Conservation (phyloP, 2,329 filamentous ascomycete genomes). For the Colletotrichum phormii region DNA sequence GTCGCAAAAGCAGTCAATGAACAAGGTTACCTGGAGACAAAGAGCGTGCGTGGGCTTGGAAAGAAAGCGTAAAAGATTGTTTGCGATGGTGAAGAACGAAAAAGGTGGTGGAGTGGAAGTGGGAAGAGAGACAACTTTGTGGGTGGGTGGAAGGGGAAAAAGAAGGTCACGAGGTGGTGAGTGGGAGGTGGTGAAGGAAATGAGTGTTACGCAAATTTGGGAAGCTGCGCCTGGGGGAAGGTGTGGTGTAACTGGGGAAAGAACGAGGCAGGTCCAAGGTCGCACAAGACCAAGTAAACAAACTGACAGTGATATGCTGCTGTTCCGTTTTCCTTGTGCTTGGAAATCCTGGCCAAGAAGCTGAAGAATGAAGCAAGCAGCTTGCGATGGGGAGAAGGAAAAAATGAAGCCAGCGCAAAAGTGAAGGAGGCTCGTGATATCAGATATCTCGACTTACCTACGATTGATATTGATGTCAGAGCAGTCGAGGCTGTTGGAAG, state of each 20-base stretch:
- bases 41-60: conserved; percentile 1
- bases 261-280: conserved; percentile 10
- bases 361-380: background rate
- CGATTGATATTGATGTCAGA: background rate
- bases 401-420: background rate
- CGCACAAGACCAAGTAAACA: background rate
- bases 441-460: conserved; percentile 24
- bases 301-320: too few relatives aligned
- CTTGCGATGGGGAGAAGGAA: background rate
- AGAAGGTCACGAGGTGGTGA: conserved; percentile 4
- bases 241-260: conserved; percentile 25
- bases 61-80: background rate
- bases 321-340: background rate
- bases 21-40: conserved; percentile 10
- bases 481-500: background rate
- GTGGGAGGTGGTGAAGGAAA: conserved; percentile 12
- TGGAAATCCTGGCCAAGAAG: background rate
- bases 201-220: conserved; percentile 20
- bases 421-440: background rate
- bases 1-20: background rate
- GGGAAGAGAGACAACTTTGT: conserved; percentile 6
- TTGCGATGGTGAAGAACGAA: background rate
- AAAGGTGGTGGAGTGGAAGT: conserved; percentile 1
- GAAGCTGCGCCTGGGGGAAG: conserved; percentile 24
- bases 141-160: background rate